Evolutionary conservation across 768 basidiomycete species (phyloP).

Genomic region (Termitomyces sp.): DNA sequence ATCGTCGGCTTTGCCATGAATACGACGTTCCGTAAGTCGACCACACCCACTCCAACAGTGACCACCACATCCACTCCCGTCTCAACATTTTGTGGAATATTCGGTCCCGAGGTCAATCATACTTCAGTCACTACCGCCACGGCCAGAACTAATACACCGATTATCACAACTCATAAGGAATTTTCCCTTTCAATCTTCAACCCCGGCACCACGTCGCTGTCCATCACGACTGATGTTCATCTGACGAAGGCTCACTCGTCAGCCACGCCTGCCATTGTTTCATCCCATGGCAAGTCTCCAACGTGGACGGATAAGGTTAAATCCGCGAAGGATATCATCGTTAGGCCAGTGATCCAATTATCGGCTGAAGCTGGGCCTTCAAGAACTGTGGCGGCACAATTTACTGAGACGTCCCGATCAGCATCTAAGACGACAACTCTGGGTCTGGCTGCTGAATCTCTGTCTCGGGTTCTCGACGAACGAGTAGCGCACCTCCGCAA

Average conservation of each 20-base stretch:
- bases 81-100: constrained; percentile 33
- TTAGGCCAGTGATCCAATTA: constrained; percentile 26
- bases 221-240: constrained; percentile 19
- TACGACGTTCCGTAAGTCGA: constrained; percentile 34
- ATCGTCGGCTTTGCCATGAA: constrained; percentile 60
- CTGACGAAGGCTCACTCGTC: constrained; percentile 13
- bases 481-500: constrained; percentile 38
- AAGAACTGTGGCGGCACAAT: constrained; percentile 20
- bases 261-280: constrained; percentile 2
- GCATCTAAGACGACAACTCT: constrained; percentile 24
- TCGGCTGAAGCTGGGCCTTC: constrained; percentile 25
- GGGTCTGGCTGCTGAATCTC: constrained; percentile 37
- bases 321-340: constrained; percentile 29
- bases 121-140: constrained; percentile 26
- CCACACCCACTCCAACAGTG: constrained; percentile 24
- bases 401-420: constrained; percentile 10
- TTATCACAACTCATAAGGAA: constrained; percentile 41
- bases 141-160: constrained; percentile 24
- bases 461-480: constrained; percentile 44
- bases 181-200: constrained; percentile 47
- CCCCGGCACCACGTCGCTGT: constrained; percentile 42
- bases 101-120: constrained; percentile 35
- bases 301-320: constrained; percentile 22
- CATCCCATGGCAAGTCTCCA: constrained; percentile 11
- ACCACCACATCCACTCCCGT: constrained; percentile 24